These are phyloP conservation scores for Eimeria necatrix DNA, from an alignment of 169 alveolate genomes.

Conservation along the genomic window DNA sequence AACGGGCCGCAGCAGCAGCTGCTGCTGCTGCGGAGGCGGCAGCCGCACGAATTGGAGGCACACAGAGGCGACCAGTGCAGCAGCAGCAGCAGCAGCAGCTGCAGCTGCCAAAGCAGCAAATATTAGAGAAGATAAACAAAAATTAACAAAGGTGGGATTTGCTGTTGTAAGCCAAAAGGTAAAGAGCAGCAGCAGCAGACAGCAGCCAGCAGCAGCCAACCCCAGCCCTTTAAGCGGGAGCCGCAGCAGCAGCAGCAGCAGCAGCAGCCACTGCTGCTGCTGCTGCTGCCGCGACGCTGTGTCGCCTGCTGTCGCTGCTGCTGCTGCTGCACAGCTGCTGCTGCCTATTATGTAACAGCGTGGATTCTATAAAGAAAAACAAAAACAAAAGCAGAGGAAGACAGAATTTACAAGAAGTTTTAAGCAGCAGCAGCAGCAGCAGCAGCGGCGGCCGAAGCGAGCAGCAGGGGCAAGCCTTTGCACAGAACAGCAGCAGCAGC, in stretches of 20 bases:
- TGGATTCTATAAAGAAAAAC: background rate
- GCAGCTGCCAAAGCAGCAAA: background rate
- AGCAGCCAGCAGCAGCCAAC: background rate
- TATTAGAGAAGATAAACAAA: background rate
- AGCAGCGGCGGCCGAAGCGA: background rate
- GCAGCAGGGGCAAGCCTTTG: too few species aligned
- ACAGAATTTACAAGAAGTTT: too few species aligned
- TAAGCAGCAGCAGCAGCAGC: background rate
- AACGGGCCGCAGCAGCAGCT: too few species aligned
- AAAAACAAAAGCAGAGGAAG: background rate
- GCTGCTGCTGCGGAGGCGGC: constrained; percentile 26
- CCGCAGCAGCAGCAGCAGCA: constrained; percentile 2
- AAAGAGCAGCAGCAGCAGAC: too few species aligned
- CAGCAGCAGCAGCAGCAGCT: constrained; percentile 46
- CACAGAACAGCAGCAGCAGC: background rate
- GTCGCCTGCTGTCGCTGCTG: background rate
- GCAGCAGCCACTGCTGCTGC: constrained; percentile 36
- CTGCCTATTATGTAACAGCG: background rate
- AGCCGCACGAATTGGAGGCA: background rate
- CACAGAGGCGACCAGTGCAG: background rate
- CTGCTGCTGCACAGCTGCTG: background rate
- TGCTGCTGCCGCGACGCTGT: background rate
- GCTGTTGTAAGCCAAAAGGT: background rate
- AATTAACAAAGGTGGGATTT: background rate
- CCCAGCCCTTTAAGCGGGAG: background rate